These are phyloP conservation scores for Puccinia hordei DNA, from an alignment of 1,284 basidiomycete genomes.

Conservation along the genomic window DNA sequence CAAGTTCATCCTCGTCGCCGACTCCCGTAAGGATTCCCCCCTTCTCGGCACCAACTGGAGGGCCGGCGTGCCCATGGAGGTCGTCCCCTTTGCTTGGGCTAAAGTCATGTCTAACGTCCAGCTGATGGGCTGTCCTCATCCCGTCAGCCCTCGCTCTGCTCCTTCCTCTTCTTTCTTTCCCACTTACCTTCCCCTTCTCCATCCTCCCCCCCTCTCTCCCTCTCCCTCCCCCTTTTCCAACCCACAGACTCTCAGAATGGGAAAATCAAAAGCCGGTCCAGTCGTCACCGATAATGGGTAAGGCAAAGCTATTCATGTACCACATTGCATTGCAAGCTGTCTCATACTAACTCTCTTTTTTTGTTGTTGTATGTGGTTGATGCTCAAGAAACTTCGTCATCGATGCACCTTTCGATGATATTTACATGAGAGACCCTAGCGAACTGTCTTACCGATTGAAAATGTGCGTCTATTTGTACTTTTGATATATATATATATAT, in stretches of 20 bases:
- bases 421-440: conserved; percentile 71
- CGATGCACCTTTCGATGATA: conserved; percentile 79
- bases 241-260: conserved; percentile 70
- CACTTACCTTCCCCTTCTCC: background rate
- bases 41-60: conserved; percentile 55
- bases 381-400: conserved; percentile 80
- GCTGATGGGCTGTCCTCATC: conserved; percentile 55
- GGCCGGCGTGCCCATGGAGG: conserved; percentile 91
- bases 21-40: conserved; percentile 73
- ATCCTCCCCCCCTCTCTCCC: conserved; percentile 26
- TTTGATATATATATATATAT: no score
- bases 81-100: conserved; percentile 91
- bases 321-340: background rate
- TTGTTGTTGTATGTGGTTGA: conserved; percentile 10
- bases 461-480: conserved; percentile 56
- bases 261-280: conserved; percentile 69
- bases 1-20: conserved; percentile 91
- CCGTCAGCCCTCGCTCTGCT: conserved; percentile 51
- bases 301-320: conserved; percentile 5
- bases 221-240: conserved; percentile 57
- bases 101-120: conserved; percentile 63
- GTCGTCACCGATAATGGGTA: conserved; percentile 84
- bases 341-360: background rate
- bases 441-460: conserved; percentile 59
- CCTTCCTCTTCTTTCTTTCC: no score